Base-by-base conservation (phyloP, 352 stramenopile genomes). In the Phytophthora brassicae region DNA sequence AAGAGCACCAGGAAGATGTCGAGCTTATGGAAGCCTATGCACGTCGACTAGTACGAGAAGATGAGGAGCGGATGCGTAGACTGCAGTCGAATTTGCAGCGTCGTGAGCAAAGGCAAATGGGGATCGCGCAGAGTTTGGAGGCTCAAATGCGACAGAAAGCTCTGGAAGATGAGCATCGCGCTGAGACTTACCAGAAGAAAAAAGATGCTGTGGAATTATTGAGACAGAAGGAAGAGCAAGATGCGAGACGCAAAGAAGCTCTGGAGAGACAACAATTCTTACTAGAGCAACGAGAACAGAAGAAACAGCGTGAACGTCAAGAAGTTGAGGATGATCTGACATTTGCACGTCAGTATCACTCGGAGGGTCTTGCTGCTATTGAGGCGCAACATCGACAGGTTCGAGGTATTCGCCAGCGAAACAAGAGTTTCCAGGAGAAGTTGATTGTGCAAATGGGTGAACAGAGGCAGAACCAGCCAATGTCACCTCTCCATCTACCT, bases 1-100 rank as follows among this genome's bases (percentile, higher is more conserved):
- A 74, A 24, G 81, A 90, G 41, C 76, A 86, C 45, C 60, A 72
- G 33, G 70, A 85, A 26, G 81, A 90, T 43, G 76, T 88, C 22
- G 70, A 88, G 52, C 70, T 90, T 31, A 90, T 90, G 81, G 75
- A 88, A 29, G 77, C 66, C 28, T 90, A 90, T 51, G 81, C 81
- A 7, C 72, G 69, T 13, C 76, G 79, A 8, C 66, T 90, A 1
- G 81, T 64, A 9, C 68, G 68, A 51, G 81, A 90, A 49, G 81
- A 90, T 24, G 68, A 83, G n/a, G 73, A 79, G 24, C 78, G 81
- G 0, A 74, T 83, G 64, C 41, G 49, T 7, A 61, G 66, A 13
- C 64, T 88, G 4, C 66, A 87, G 49, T 53, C 60, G 8, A 83
- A 75, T 23, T 64, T 88, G 1, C 64, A 77, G 56, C 75, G 68